These are phyloP conservation scores for Wickerhamomyces sp. DNA, from an alignment of 1,139 yeast genomes.

Conservation along the genomic window DNA sequence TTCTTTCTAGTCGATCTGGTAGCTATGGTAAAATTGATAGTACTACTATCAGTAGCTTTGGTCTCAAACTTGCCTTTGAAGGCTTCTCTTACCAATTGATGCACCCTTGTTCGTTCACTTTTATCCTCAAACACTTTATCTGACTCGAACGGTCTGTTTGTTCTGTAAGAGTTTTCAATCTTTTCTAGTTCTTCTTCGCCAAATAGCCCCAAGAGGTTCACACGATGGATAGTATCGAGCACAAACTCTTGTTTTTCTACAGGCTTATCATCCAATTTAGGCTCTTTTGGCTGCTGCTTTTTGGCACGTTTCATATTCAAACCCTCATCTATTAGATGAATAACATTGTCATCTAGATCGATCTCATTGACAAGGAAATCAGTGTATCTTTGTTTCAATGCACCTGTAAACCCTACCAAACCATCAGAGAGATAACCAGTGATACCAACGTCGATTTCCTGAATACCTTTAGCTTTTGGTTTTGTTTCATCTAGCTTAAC, in stretches of 20 bases:
- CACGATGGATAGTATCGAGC: conserved; percentile 42
- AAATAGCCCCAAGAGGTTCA: conserved; percentile 45
- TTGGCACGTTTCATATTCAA: conserved; percentile 51
- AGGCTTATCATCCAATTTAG: conserved; percentile 25
- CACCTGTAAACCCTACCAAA: conserved; percentile 67
- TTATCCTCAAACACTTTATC: conserved; percentile 59
- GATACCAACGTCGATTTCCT: conserved; percentile 81
- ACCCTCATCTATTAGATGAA: conserved; percentile 75
- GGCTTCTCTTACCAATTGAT: conserved; percentile 68
- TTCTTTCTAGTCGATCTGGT: conserved; percentile 35
- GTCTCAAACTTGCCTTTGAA: conserved; percentile 78
- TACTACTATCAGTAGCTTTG: conserved; percentile 64
- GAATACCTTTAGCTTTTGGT: conserved; percentile 21
- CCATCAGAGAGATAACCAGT: conserved; percentile 57
- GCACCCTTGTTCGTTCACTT: conserved; percentile 67
- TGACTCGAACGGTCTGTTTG: conserved; percentile 60
- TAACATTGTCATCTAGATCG: conserved; percentile 59
- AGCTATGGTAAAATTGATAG: conserved; percentile 54
- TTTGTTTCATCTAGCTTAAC: conserved; percentile 3
- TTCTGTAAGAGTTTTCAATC: conserved; percentile 26
- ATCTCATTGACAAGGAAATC: conserved; percentile 94
- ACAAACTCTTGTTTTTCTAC: conserved; percentile 36
- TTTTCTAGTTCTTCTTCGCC: conserved; percentile 56
- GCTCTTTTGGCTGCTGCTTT: conserved; percentile 29
- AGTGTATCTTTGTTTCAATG: conserved; percentile 84